Percentiles rank a stretch among this genome's conserved stretches.
These are phyloP conservation scores for Eucalyptus caleyi DNA, from an alignment of 345 rosid species.

Conservation along the genomic window DNA sequence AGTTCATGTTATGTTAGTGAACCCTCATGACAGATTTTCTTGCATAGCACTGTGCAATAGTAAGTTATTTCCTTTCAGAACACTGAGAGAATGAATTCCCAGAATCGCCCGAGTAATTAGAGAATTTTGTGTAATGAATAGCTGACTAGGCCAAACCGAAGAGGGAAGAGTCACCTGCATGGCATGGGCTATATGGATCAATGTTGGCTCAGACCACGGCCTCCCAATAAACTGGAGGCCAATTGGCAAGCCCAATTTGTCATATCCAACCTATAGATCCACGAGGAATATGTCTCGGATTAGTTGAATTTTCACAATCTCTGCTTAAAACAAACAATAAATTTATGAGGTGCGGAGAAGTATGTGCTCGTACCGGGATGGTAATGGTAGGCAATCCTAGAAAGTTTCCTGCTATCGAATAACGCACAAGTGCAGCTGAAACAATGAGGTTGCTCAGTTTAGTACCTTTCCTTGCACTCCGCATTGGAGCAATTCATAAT, in stretches of 20 bases:
- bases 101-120: background rate
- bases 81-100: background rate
- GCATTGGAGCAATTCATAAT: background rate
- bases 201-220: slow-evolving; percentile 70
- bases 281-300: background rate
- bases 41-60: background rate
- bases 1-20: background rate
- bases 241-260: slow-evolving; percentile 45
- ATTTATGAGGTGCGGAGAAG: background rate
- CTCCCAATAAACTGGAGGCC: slow-evolving; percentile 68
- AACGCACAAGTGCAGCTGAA: slow-evolving; percentile 65
- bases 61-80: background rate
- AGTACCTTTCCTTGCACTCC: background rate
- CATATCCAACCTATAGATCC: slow-evolving; percentile 50
- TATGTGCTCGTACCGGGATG: slow-evolving; percentile 26
- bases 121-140: background rate
- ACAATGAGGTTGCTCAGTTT: background rate
- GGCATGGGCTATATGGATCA: slow-evolving; percentile 45
- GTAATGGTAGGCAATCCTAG: slow-evolving; percentile 69
- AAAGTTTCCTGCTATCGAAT: slow-evolving; percentile 68
- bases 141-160: background rate
- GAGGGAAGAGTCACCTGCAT: slow-evolving; percentile 36
- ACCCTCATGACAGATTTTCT: background rate
- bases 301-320: background rate
- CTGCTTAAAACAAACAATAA: background rate